Conservation (phyloP, 257 asterid species). For the Nicotiana knightiana region DNA sequence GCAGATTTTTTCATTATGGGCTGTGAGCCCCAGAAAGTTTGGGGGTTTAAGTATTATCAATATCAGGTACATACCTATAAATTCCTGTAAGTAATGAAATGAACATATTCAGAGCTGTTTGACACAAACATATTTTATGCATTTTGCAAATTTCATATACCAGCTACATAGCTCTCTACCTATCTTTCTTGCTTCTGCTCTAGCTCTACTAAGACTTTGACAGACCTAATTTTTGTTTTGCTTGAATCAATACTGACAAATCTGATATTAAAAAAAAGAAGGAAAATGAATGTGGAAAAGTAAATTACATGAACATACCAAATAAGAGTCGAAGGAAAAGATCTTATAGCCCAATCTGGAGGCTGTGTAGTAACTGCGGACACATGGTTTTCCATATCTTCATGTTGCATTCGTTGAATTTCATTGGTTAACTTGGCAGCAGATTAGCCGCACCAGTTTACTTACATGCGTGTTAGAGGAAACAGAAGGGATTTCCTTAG, state of each 20-base stretch:
- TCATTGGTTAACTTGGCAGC: background rate
- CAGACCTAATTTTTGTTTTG: too few relatives aligned
- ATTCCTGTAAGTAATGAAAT: too few relatives aligned
- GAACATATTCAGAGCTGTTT: too few relatives aligned
- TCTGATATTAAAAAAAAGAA: too few relatives aligned
- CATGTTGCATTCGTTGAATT: background rate
- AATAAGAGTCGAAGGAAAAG: background rate
- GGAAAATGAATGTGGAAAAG: too few relatives aligned
- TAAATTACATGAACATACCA: background rate
- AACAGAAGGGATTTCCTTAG: background rate
- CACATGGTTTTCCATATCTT: background rate
- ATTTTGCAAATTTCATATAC: too few relatives aligned
- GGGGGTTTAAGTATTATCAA: slow-evolving; percentile 77
- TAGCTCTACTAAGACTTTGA: too few relatives aligned
- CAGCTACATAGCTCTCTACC: too few relatives aligned
- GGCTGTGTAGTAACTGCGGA: background rate
- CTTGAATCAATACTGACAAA: too few relatives aligned
- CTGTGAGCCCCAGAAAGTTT: slow-evolving; percentile 63
- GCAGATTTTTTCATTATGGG: slow-evolving; percentile 89
- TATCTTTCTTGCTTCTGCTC: too few relatives aligned
- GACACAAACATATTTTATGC: too few relatives aligned
- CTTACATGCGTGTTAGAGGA: background rate
- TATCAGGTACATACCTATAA: slow-evolving; percentile 40
- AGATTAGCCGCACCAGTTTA: background rate
- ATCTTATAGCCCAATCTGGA: background rate